Conservation (phyloP, 495 filamentous ascomycete genomes). For the Lasiosphaeris hirsuta region DNA sequence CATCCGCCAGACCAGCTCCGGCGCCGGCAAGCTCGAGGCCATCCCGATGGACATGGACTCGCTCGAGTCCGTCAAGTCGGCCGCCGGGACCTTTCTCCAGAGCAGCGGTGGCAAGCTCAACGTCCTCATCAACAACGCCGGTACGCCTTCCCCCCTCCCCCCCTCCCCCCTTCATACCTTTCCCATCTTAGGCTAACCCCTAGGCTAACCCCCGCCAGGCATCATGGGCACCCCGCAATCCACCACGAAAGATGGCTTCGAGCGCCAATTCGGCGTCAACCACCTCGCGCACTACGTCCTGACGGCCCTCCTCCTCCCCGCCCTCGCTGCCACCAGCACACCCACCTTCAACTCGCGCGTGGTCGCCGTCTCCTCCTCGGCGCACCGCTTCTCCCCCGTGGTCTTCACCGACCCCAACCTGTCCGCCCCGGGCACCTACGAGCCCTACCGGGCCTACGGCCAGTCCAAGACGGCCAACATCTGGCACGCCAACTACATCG, state of each 20-base stretch:
- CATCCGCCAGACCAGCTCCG: conserved; percentile 2
- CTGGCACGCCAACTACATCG: conserved; percentile 13
- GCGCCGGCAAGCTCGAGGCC: conserved; percentile 8
- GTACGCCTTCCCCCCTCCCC: background rate
- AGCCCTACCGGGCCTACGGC: conserved; percentile 5
- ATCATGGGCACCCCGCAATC: conserved; percentile 39
- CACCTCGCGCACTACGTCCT: conserved; percentile 11
- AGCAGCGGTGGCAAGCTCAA: conserved; percentile 30
- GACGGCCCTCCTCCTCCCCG: background rate
- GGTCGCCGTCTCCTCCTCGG: background rate
- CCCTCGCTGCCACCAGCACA: background rate
- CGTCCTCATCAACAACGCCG: conserved; percentile 31
- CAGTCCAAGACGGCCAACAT: conserved; percentile 14
- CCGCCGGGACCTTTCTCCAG: conserved; percentile 6
- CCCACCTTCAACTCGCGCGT: conserved; percentile 7
- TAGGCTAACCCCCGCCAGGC: background rate
- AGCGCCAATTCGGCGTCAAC: conserved; percentile 33
- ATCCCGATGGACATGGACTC: conserved; percentile 25
- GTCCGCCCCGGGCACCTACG: background rate
- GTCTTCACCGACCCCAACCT: conserved; percentile 10
- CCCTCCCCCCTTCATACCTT: background rate
- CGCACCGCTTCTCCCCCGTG: background rate
- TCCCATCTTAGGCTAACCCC: too few species aligned
- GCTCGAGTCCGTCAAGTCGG: conserved; percentile 3
- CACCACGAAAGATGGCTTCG: conserved; percentile 45